Percentiles rank a stretch among this genome's conserved stretches.
These are phyloP conservation scores for Flammula alnicola DNA, from an alignment of 1,284 basidiomycete species.

Conservation along the genomic window DNA sequence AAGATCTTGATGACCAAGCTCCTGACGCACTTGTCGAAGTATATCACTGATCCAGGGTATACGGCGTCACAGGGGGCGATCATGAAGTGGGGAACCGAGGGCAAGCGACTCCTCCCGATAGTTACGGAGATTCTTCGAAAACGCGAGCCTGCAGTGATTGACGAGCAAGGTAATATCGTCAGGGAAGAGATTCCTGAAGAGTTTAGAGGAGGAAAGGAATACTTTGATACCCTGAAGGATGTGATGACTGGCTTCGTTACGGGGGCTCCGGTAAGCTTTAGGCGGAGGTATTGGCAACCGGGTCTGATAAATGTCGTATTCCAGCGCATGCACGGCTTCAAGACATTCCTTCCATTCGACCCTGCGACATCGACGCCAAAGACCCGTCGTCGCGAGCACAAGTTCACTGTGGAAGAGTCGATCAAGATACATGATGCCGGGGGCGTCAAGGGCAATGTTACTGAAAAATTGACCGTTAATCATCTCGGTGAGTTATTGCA, in stretches of 20 bases:
- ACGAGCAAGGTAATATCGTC: constrained; percentile 10
- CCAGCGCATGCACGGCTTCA: constrained; percentile 20
- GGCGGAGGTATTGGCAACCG: not conserved
- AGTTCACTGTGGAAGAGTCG: constrained; percentile 18
- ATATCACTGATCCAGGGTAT: constrained; percentile 16
- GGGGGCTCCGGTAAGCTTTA: constrained; percentile 14
- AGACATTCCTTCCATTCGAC: constrained; percentile 21
- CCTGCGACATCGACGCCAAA: constrained; percentile 17
- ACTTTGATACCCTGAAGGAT: constrained; percentile 15
- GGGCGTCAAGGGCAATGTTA: constrained; percentile 5
- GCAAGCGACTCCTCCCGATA: constrained; percentile 13
- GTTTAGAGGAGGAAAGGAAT: constrained; percentile 16
- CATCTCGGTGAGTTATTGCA: constrained; percentile 13
- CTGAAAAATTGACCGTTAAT: constrained; percentile 20
- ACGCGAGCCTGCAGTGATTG: constrained; percentile 15
- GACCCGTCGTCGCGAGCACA: constrained; percentile 18
- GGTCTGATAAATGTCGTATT: not conserved
- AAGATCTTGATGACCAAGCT: constrained; percentile 23
- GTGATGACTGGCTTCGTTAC: constrained; percentile 17
- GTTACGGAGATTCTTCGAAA: constrained; percentile 19
- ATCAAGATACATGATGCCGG: constrained; percentile 19
- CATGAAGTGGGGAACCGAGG: constrained; percentile 18
- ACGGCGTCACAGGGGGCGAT: constrained; percentile 2
- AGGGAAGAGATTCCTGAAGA: constrained; percentile 12
- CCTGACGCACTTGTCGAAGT: constrained; percentile 14